Evolutionary conservation across 148 eudicot genomes (phyloP).

Genomic region (Amaranthus hypochondriacus): DNA sequence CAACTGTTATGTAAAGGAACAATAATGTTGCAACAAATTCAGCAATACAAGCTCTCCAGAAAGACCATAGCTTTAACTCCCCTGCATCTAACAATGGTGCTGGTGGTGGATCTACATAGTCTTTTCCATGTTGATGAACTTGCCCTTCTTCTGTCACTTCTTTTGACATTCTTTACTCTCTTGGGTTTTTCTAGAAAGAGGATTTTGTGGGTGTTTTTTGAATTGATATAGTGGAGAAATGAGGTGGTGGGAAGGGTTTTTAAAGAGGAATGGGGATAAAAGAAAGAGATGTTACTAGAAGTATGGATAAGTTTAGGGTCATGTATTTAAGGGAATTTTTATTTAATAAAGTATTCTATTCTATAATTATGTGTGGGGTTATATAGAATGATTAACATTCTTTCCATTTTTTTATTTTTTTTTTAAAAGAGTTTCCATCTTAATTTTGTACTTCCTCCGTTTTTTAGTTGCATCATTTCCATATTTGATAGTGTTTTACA

Average conservation of each 20-base stretch:
- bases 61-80: constrained; percentile 74
- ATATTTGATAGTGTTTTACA: too few species aligned
- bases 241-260: not conserved
- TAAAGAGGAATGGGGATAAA: constrained; percentile 1
- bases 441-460: too few species aligned
- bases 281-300: constrained; percentile 19
- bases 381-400: too few species aligned
- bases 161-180: constrained; percentile 43
- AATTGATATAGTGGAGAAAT: not conserved
- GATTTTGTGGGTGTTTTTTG: not conserved
- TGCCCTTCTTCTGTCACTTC: constrained; percentile 55
- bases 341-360: not conserved
- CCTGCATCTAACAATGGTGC: constrained; percentile 64
- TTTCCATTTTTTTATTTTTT: too few species aligned
- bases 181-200: too few species aligned
- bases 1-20: constrained; percentile 66
- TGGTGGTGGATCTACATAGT: constrained; percentile 89
- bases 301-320: constrained; percentile 18
- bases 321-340: not conserved
- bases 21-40: constrained; percentile 81
- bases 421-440: too few species aligned
- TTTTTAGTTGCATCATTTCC: too few species aligned
- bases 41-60: constrained; percentile 78
- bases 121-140: constrained; percentile 41
- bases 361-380: not conserved